These are phyloP conservation scores for Penicillium ucsense DNA, from an alignment of 495 filamentous ascomycete species.

Conservation along the genomic window DNA sequence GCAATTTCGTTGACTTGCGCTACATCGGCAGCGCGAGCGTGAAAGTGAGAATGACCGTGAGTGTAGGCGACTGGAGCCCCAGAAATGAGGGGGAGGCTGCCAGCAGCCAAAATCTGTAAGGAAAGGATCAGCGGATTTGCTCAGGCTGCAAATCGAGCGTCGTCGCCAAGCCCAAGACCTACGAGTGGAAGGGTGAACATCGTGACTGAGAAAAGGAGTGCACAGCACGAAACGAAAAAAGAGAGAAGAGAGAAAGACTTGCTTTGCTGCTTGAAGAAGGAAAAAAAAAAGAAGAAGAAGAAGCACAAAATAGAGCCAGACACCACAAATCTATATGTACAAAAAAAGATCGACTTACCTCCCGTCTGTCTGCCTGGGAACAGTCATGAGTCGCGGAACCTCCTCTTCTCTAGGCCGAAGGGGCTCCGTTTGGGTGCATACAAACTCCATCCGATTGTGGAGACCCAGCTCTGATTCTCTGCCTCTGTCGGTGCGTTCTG, in stretches of 20 bases:
- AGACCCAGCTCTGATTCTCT: neutral
- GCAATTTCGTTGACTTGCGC: neutral
- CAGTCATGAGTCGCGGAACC: too few relatives aligned
- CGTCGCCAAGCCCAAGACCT: neutral
- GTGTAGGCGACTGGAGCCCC: conserved; percentile 15
- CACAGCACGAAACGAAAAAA: conserved; percentile 10
- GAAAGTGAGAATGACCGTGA: conserved; percentile 7
- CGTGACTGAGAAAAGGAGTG: conserved; percentile 12
- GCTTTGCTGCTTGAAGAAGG: conserved; percentile 11
- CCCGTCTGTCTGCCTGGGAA: too few relatives aligned
- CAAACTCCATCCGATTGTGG: neutral
- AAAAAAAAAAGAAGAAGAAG: neutral
- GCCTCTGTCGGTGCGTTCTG: neutral
- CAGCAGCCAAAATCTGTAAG: conserved; percentile 19
- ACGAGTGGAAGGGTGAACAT: conserved; percentile 22
- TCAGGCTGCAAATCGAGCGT: neutral
- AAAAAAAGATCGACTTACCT: neutral
- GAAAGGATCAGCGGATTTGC: neutral
- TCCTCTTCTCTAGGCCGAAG: neutral
- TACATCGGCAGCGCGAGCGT: conserved; percentile 6
- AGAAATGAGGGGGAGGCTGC: conserved; percentile 23
- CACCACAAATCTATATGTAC: conserved; percentile 1
- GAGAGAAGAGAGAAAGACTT: conserved; percentile 14
- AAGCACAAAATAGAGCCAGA: neutral
- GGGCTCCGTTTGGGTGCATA: neutral